A percentile compares a stretch with the other conserved stretches of the same genome.
phyloP scores from a whole-genome alignment of 2,329 filamentous ascomycete genomes.

The Fusarium verticillioides region DNA sequence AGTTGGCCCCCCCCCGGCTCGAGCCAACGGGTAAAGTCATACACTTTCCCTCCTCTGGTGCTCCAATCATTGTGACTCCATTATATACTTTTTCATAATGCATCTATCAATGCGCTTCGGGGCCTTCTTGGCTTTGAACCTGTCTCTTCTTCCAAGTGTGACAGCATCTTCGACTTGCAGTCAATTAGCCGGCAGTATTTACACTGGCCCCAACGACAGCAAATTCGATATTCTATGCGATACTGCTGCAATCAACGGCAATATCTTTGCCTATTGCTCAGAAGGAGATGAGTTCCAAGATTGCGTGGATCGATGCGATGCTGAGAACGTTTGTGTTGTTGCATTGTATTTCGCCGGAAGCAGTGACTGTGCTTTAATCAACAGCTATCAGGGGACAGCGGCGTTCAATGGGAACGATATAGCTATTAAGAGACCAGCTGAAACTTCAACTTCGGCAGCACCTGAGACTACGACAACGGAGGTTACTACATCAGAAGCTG shows the following conservation, averaged over 20 bases:
- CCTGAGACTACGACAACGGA: background rate
- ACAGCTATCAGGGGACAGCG: background rate
- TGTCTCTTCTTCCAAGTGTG: background rate
- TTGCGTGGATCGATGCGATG: background rate
- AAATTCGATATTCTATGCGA: background rate
- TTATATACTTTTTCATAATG: background rate
- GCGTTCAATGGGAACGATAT: rapidly evolving
- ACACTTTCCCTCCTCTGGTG: background rate
- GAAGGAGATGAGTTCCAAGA: rapidly evolving
- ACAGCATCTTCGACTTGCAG: background rate
- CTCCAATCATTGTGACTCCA: background rate
- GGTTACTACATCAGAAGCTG: background rate
- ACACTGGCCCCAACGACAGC: background rate
- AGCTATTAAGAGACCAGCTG: rapidly evolving
- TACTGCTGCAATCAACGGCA: background rate
- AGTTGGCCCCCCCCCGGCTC: too few relatives aligned
- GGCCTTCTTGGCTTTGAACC: background rate
- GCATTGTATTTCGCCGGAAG: rapidly evolving
- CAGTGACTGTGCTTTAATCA: background rate
- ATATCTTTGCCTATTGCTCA: background rate
- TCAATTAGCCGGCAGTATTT: background rate
- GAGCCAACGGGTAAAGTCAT: too few relatives aligned
- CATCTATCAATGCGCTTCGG: background rate
- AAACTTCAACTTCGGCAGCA: background rate
- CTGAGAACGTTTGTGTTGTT: rapidly evolving